These are phyloP conservation scores for Nemania diffusa DNA, from an alignment of 2,329 filamentous ascomycete species.

Conservation along the genomic window DNA sequence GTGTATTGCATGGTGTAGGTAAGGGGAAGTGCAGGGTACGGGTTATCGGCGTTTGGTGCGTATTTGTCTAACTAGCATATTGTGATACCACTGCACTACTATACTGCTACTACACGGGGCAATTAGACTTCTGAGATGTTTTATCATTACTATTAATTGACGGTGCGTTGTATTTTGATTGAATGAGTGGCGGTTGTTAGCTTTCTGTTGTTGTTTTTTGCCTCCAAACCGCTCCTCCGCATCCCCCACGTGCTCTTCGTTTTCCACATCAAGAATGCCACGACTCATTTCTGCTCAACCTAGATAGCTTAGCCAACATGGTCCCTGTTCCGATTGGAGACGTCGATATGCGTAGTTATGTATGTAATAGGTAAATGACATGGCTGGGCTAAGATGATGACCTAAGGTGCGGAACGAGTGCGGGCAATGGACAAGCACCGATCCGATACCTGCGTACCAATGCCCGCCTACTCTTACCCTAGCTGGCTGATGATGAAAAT, in stretches of 20 bases:
- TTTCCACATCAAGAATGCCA: background rate
- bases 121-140: conserved; percentile 11
- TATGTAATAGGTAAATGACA: too few species aligned
- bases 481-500: background rate
- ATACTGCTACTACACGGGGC: background rate
- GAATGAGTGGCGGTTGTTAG: too few species aligned
- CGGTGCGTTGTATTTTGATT: too few species aligned
- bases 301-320: background rate
- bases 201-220: background rate
- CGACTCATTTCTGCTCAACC: background rate
- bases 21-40: conserved; percentile 2
- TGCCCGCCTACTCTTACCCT: background rate
- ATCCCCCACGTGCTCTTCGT: background rate
- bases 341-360: too few species aligned
- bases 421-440: background rate
- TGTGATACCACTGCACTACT: conserved; percentile 28
- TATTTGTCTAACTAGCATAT: conserved; percentile 27
- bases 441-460: background rate
- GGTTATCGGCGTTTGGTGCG: conserved; percentile 15
- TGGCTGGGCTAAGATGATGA: conserved; percentile 8
- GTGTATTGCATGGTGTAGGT: conserved; percentile 14
- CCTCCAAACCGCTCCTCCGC: background rate
- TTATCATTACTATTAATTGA: conserved; percentile 3
- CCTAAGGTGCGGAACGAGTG: conserved; percentile 13
- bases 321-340: conserved; percentile 1